phyloP scores from a whole-genome alignment of 2,329 filamentous ascomycete genomes.

The Dichotomopilus funicola region DNA sequence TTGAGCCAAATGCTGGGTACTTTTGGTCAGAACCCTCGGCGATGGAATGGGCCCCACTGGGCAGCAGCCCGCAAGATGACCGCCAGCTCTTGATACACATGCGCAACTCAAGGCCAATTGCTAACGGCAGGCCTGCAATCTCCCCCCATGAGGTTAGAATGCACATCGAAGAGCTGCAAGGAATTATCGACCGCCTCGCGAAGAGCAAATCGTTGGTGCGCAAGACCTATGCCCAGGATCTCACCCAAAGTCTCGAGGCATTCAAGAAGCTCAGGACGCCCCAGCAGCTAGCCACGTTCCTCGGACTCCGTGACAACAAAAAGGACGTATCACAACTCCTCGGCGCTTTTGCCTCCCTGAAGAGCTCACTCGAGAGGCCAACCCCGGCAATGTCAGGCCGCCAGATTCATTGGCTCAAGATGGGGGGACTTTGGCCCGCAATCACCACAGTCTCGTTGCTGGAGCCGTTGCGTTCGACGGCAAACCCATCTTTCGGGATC shows the following conservation, averaged over 20 bases:
- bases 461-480: constrained; percentile 38
- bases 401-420: constrained; percentile 35
- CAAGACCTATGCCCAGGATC: constrained; percentile 27
- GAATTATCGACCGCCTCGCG: constrained; percentile 29
- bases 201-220: constrained; percentile 21
- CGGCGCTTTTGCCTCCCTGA: constrained; percentile 2
- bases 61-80: constrained; percentile 7
- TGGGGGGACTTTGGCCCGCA: constrained; percentile 40
- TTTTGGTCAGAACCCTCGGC: neutral
- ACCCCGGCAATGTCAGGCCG: neutral
- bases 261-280: constrained; percentile 21
- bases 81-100: neutral
- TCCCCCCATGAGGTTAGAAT: neutral
- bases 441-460: constrained; percentile 39
- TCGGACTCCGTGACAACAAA: constrained; percentile 1
- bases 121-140: constrained; percentile 3
- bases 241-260: constrained; percentile 24
- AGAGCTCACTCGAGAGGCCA: constrained; percentile 1
- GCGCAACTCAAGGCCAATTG: neutral
- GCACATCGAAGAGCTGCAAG: constrained; percentile 22
- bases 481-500: constrained; percentile 25
- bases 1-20: neutral
- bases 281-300: constrained; percentile 12
- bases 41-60: constrained; percentile 6
- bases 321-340: constrained; percentile 1